phyloP scores from a whole-genome alignment of 2,329 filamentous ascomycete species.

The Hymenotorrendiella dingleyae region DNA sequence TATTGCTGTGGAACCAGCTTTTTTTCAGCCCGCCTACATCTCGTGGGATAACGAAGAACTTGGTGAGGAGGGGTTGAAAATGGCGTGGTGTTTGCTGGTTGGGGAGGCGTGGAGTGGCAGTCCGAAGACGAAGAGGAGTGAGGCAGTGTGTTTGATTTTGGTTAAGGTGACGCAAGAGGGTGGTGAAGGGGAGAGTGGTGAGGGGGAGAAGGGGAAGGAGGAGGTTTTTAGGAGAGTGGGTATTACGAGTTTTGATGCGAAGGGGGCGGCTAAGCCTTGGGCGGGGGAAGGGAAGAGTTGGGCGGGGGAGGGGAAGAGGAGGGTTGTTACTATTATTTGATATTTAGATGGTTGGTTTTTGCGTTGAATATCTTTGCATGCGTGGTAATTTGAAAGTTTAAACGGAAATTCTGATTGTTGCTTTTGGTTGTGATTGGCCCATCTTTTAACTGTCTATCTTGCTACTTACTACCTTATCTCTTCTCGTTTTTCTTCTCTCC shows the following conservation, averaged over 20 bases:
- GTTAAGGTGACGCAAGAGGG: no score
- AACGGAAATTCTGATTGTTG: no score
- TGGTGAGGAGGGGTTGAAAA: not conserved
- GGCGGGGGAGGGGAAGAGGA: conserved; percentile 1
- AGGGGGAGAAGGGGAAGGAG: not conserved
- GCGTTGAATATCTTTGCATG: no score
- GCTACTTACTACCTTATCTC: no score
- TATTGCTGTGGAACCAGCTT: not conserved
- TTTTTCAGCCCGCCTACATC: not conserved
- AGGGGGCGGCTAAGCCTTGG: conserved; percentile 1
- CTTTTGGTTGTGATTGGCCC: no score
- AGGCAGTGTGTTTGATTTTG: not conserved
- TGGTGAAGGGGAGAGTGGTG: no score
- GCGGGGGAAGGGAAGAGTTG: not conserved
- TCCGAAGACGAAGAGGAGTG: not conserved
- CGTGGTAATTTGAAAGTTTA: no score
- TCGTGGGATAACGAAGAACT: no score
- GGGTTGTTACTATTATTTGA: not conserved
- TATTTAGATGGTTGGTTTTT: no score
- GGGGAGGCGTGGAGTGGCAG: conserved; percentile 2
- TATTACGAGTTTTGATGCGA: not conserved
- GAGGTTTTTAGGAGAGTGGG: conserved; percentile 2
- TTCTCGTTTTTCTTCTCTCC: no score
- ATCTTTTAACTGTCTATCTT: no score
- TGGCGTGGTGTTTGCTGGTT: conserved; percentile 2